Percentiles rank a stretch among this genome's conserved stretches.
Evolutionary conservation across 305 asterid genomes (phyloP).

Genomic region (Andrographis paniculata): DNA sequence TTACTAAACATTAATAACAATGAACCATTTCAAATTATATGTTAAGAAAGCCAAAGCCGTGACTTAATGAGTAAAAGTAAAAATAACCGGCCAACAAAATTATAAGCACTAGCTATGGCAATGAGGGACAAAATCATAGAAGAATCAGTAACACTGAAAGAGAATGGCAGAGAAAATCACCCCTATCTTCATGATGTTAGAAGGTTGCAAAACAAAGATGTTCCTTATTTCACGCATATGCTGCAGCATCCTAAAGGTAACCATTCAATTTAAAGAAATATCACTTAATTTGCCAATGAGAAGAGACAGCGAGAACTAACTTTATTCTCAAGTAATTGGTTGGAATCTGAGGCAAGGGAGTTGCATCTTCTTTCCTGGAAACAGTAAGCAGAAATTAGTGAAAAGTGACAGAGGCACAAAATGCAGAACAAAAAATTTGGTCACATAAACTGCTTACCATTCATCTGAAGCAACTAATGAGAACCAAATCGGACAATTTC

Average conservation of each 20-base stretch:
- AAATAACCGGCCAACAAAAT: too few relatives aligned
- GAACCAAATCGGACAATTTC: conserved; percentile 73
- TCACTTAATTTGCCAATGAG: conserved; percentile 8
- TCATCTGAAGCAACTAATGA: conserved; percentile 72
- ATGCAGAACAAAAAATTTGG: conserved; percentile 1
- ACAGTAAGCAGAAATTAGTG: conserved; percentile 21
- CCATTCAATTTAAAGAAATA: too few relatives aligned
- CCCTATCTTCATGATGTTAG: conserved; percentile 9
- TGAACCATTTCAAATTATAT: too few relatives aligned
- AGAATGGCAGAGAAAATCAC: too few relatives aligned
- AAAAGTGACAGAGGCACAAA: not conserved
- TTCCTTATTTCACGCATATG: too few relatives aligned
- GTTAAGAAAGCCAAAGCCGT: too few relatives aligned
- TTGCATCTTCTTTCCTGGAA: conserved; percentile 65
- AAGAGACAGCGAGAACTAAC: conserved; percentile 35
- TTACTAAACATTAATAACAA: too few relatives aligned
- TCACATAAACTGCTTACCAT: conserved; percentile 37
- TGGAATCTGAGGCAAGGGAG: conserved; percentile 77
- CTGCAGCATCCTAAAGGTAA: too few relatives aligned
- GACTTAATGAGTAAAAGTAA: too few relatives aligned
- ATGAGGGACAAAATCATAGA: too few relatives aligned
- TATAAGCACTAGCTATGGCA: too few relatives aligned
- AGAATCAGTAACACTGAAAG: too few relatives aligned
- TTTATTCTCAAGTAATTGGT: conserved; percentile 87
- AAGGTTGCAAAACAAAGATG: not conserved